Base-by-base conservation (phyloP, 352 stramenopile species). In the Pythium myriotylum region DNA sequence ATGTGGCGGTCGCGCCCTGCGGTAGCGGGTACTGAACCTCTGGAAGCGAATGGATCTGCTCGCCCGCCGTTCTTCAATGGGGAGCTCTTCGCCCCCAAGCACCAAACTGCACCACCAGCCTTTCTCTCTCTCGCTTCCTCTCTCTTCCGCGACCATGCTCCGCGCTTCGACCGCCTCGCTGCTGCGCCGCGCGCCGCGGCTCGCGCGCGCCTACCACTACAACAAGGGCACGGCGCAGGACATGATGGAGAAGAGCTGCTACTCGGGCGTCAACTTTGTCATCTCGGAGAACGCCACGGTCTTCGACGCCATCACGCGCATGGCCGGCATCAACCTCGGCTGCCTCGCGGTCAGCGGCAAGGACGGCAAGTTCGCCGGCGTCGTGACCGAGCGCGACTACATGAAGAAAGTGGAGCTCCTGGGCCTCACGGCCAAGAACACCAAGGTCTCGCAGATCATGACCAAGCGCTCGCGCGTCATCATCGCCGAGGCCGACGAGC, bases 311-410 rank as follows among this genome's bases (percentile, higher is more conserved):
- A 83, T 99, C 39, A 96, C 95, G 70, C 92, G 95, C 67, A 98
- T 99, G 81, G 92, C 92, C 3, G 92, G 90, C 19, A 97, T 97
- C 75, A 97, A 97, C 66, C 70, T 98, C 26, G 93, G 88, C 73
- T 96, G 77, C 48, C 76, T 98, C 20, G 94, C 96, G 0, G 94
- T 97, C 37, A 95, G 86, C 42, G 87, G 96, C 66, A 75, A 76
- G 9, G 73, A 88, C 48, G 91, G 88, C 54, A 95, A 97, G 71
- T 95, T 98, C 54, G 87, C 89, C 3, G 92, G 92, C 39, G 76
- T 98, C 20, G 76, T 98, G 32, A 96, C 81, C 47, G 95, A 98
- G 80, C 89, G 95, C 61, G 95, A 98, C 70, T 98, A 98, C 77
- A 82, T 98, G 47, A 92, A 90, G 67, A 98, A 98, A 65, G 92